These are phyloP conservation scores for Rhytidiadelphus loreus DNA, from an alignment of 225 moss, liverwort and hornwort species.

Conservation along the genomic window DNA sequence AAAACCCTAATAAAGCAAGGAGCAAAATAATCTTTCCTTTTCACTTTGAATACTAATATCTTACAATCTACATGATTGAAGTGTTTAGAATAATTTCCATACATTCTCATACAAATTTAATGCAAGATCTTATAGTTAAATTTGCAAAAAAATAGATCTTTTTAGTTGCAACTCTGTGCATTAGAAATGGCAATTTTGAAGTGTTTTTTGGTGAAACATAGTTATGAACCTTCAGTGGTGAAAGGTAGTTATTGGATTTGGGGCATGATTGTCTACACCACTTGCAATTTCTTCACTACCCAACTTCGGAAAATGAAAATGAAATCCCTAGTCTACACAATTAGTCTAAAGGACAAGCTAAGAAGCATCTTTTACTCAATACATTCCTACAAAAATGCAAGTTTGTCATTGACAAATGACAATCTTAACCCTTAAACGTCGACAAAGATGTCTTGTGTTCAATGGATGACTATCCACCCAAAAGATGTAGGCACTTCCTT, in stretches of 20 bases:
- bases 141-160: neutral
- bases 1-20: neutral
- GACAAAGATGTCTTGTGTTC: no score
- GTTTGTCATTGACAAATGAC: neutral
- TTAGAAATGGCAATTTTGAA: neutral
- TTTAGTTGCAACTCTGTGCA: neutral
- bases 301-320: neutral
- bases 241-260: neutral
- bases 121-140: neutral
- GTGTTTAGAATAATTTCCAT: neutral
- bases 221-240: no score
- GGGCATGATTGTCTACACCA: neutral
- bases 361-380: neutral
- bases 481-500: no score
- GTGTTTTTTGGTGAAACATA: neutral
- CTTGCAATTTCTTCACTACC: neutral
- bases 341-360: accelerated
- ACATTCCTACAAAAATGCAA: neutral
- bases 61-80: no score
- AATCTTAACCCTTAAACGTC: neutral
- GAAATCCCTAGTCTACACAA: neutral
- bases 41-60: neutral
- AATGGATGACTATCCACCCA: no score
- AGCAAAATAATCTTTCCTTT: no score
- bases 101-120: neutral